Percentiles rank a stretch among this genome's conserved stretches.
These are phyloP conservation scores for Cercis canadensis DNA, from an alignment of 306 rosid genomes.

Conservation along the genomic window DNA sequence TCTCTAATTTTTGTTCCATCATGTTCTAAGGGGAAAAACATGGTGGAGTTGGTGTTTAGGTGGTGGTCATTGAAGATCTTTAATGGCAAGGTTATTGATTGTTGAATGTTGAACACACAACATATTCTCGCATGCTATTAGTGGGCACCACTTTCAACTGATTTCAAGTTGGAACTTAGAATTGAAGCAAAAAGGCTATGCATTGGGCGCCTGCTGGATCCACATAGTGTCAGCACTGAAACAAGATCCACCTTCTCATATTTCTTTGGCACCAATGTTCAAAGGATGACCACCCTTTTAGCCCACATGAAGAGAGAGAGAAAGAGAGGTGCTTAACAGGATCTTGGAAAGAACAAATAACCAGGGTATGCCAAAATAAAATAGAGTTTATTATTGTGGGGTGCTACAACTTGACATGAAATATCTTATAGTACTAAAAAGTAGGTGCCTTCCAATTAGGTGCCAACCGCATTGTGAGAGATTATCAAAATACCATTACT, in stretches of 20 bases:
- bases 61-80: conserved; percentile 26
- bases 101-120: not conserved
- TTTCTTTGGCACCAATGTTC: not conserved
- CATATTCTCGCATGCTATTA: not conserved
- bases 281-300: not conserved
- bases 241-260: conserved; percentile 4
- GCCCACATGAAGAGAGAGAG: too few relatives aligned
- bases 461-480: too few relatives aligned
- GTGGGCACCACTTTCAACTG: conserved; percentile 11
- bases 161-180: not conserved
- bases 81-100: not conserved
- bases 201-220: conserved; percentile 14
- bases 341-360: too few relatives aligned
- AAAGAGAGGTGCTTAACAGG: too few relatives aligned
- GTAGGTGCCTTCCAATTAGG: too few relatives aligned
- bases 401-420: too few relatives aligned
- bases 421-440: too few relatives aligned
- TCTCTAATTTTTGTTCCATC: not conserved
- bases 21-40: not conserved
- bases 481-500: too few relatives aligned
- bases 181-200: not conserved
- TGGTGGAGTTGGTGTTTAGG: not conserved
- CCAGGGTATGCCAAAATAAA: too few relatives aligned
- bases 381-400: too few relatives aligned
- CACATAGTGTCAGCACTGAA: not conserved